phyloP scores from a whole-genome alignment of 2,329 filamentous ascomycete species.

The Aureobasidium melanogenum region DNA sequence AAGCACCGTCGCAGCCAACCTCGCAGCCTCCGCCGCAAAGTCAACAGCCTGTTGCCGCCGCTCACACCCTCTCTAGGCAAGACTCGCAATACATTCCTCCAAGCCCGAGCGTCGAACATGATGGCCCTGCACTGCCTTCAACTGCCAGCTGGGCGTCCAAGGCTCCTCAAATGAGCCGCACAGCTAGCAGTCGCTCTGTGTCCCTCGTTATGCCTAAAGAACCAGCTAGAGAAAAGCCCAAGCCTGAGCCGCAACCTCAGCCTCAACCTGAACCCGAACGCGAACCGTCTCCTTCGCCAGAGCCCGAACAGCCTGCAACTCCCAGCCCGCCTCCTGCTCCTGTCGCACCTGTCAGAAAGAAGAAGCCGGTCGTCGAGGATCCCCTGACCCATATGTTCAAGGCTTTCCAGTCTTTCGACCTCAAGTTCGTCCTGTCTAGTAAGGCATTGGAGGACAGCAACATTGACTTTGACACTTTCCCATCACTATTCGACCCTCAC shows the following conservation, averaged over 20 bases:
- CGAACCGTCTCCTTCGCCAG: slow-evolving; percentile 3
- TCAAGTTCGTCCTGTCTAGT: slow-evolving; percentile 47
- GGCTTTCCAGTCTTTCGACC: slow-evolving; percentile 33
- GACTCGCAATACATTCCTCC: slow-evolving; percentile 15
- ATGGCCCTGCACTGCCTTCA: slow-evolving; percentile 83
- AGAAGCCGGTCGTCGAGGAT: background rate
- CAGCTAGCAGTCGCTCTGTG: slow-evolving; percentile 1
- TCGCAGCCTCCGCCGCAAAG: slow-evolving; percentile 38
- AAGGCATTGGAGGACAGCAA: slow-evolving; percentile 39
- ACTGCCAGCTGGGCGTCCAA: slow-evolving; percentile 85
- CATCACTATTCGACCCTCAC: slow-evolving; percentile 72
- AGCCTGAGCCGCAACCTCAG: slow-evolving; percentile 13
- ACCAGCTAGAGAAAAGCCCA: slow-evolving; percentile 3
- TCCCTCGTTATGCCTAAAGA: slow-evolving; percentile 2
- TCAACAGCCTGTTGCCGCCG: slow-evolving; percentile 41
- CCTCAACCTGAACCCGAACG: slow-evolving; percentile 6
- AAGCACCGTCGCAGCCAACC: slow-evolving; percentile 36
- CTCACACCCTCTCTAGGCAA: slow-evolving; percentile 60
- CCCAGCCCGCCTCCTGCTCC: background rate
- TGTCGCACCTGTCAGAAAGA: background rate
- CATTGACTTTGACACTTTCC: slow-evolving; percentile 48
- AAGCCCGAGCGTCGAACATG: slow-evolving; percentile 40
- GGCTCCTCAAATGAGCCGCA: slow-evolving; percentile 43
- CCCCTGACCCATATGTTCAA: slow-evolving; percentile 30
- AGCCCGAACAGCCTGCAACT: slow-evolving; percentile 6